phyloP scores from a whole-genome alignment of 768 basidiomycete genomes.

The Russula virescens region DNA sequence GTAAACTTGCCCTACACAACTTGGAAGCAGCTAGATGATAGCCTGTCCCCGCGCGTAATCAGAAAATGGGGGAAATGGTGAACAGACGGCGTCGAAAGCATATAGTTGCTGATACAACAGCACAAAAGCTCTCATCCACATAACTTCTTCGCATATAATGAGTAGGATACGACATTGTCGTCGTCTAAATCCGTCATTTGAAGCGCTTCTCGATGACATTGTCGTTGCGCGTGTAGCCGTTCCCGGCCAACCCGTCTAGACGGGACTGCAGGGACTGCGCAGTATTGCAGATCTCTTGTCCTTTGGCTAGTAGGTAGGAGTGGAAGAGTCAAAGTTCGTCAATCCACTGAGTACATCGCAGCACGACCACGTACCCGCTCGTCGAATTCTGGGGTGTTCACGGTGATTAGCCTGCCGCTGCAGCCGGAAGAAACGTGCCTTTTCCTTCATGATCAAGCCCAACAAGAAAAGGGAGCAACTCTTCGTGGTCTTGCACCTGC shows the following conservation, averaged over 20 bases:
- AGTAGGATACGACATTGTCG: background rate
- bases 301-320: constrained; percentile 63
- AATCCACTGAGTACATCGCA: background rate
- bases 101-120: background rate
- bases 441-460: constrained; percentile 89
- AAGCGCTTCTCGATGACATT: constrained; percentile 68
- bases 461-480: constrained; percentile 89
- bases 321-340: constrained; percentile 35
- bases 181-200: constrained; percentile 29
- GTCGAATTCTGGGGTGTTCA: constrained; percentile 85
- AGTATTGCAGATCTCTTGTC: constrained; percentile 92
- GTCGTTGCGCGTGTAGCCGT: constrained; percentile 76
- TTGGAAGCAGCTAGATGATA: background rate
- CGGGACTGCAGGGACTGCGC: constrained; percentile 79
- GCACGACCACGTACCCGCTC: constrained; percentile 53
- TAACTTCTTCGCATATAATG: background rate
- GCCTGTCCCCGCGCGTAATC: background rate
- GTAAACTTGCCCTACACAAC: too few species aligned
- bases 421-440: constrained; percentile 76
- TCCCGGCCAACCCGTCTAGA: constrained; percentile 75
- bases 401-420: constrained; percentile 64
- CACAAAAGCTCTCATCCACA: background rate
- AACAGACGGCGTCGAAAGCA: background rate
- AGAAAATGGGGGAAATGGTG: background rate
- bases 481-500: constrained; percentile 93